Evolutionary conservation across 108 stramenopile species (phyloP), one percentile per base, ranked within the genome.

Genomic region (Thalassiosira profunda): DNA sequence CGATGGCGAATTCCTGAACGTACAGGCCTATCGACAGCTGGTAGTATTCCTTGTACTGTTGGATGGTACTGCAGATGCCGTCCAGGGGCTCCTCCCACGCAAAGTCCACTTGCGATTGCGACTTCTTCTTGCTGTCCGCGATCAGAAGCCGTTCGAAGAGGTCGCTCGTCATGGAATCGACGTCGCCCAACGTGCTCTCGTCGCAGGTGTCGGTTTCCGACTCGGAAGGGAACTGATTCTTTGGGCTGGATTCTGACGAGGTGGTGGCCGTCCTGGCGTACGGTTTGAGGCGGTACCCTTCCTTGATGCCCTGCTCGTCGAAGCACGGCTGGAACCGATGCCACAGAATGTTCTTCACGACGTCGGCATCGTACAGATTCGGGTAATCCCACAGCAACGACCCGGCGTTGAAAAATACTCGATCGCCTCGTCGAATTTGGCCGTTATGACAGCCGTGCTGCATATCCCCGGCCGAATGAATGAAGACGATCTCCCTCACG

Each of bases 351-450:
- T 71, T 78, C 30, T 58, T 83, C 21, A 74, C 25, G 21, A 67
- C 60, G 6, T 69, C 67, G 10, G 57, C 37, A 48, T 68, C 56
- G 47, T 71, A 58, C n/a, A 82, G 57, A 28, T 74, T 63, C 5
- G 79, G 80, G 55, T 79, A 79, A 20, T 86, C 81, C 84, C 86
- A 89, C 21, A 93, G 52, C 41, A 95, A 59, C 7, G 75, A 79
- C n/a, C 94, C 94, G 25, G 84, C 94, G 67, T 95, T 95, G 73
- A 95, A 91, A 35, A 95, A 88, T 2, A 95, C 90, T 44, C 58
- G 74, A 69, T 95, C 94, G 1, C 91, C 91, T 21, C 71, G 60
- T 47, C 58, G 72, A 7, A 95, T 62, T 10, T 41, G 47, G 2
- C 90, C 90, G 31, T 80, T 70, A 58, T 92, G 81, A 64, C 90